Evolutionary conservation across 2,329 filamentous ascomycete species (phyloP).

Genomic region (Septoria petroselini): DNA sequence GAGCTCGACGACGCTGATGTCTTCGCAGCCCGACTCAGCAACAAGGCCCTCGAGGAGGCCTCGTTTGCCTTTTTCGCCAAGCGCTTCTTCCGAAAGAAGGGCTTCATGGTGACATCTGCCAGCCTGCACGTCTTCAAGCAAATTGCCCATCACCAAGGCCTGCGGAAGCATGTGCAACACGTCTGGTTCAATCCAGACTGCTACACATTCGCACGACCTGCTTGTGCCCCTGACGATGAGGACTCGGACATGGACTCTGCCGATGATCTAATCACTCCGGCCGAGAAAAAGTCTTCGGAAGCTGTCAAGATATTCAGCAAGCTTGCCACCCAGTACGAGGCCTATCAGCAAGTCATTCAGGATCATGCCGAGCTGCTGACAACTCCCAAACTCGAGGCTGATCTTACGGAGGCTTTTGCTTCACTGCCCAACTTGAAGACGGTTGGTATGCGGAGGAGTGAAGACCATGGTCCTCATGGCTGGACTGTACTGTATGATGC

Average conservation of each 20-base stretch:
- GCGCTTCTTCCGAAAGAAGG: slow-evolving; percentile 37
- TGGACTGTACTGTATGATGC: slow-evolving; percentile 27
- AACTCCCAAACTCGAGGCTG: slow-evolving; percentile 16
- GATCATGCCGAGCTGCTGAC: slow-evolving; percentile 28
- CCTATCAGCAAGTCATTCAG: slow-evolving; percentile 24
- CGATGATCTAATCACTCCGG: slow-evolving; percentile 16
- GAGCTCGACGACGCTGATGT: slow-evolving; percentile 27
- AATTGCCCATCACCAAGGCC: slow-evolving; percentile 29
- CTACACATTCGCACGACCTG: slow-evolving; percentile 27
- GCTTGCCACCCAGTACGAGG: slow-evolving; percentile 20
- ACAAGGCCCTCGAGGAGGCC: slow-evolving; percentile 27
- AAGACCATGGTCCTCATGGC: slow-evolving; percentile 33
- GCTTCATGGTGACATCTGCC: slow-evolving; percentile 32
- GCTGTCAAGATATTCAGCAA: slow-evolving; percentile 16
- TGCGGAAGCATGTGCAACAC: slow-evolving; percentile 33
- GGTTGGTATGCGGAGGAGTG: slow-evolving; percentile 35
- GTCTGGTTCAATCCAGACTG: slow-evolving; percentile 38
- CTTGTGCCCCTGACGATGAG: slow-evolving; percentile 23
- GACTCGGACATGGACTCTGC: slow-evolving; percentile 22
- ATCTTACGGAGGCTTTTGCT: slow-evolving; percentile 22
- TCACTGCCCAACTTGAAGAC: slow-evolving; percentile 32
- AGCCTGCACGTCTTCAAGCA: slow-evolving; percentile 27
- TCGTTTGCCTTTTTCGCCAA: slow-evolving; percentile 31
- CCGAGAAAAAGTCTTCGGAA: slow-evolving; percentile 6
- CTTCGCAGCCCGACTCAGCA: slow-evolving; percentile 26